phyloP scores from a whole-genome alignment of 805 yeast genomes.

The Saturnispora zaruensis region DNA sequence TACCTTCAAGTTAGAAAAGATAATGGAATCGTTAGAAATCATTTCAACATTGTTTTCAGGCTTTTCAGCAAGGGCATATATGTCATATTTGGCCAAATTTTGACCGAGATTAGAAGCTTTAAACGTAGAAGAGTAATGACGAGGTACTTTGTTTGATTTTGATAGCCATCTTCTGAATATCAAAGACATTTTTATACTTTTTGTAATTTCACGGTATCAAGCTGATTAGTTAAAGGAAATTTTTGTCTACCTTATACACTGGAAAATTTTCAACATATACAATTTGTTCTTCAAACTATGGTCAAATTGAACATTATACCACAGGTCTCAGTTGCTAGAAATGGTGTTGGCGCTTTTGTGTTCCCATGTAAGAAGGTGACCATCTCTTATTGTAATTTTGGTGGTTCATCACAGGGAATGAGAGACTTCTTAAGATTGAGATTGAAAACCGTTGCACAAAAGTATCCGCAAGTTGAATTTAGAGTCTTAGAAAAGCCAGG shows the following conservation, averaged over 20 bases:
- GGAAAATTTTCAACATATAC: not conserved
- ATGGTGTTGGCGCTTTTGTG: slow-evolving; percentile 69
- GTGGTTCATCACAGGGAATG: slow-evolving; percentile 86
- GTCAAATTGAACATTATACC: slow-evolving; percentile 48
- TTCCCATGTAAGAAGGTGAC: slow-evolving; percentile 68
- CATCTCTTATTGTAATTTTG: slow-evolving; percentile 87
- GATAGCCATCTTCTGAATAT: slow-evolving; percentile 11
- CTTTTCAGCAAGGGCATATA: slow-evolving; percentile 33
- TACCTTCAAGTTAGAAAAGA: slow-evolving; percentile 45
- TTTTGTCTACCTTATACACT: not conserved
- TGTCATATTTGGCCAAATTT: slow-evolving; percentile 35
- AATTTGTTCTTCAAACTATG: slow-evolving; percentile 14
- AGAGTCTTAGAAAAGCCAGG: slow-evolving; percentile 64
- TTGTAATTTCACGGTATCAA: no score
- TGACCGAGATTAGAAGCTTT: slow-evolving; percentile 30
- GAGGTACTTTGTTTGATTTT: not conserved
- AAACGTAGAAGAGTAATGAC: slow-evolving; percentile 23
- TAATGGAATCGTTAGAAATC: slow-evolving; percentile 47
- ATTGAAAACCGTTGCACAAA: slow-evolving; percentile 45
- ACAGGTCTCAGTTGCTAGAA: slow-evolving; percentile 53
- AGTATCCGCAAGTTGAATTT: slow-evolving; percentile 63
- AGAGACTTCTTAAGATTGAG: slow-evolving; percentile 51
- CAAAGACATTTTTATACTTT: not conserved
- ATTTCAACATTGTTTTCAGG: slow-evolving; percentile 46
- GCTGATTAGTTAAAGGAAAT: no score